phyloP scores from a whole-genome alignment of 441 rosid genomes.

The Gossypium lobatum region DNA sequence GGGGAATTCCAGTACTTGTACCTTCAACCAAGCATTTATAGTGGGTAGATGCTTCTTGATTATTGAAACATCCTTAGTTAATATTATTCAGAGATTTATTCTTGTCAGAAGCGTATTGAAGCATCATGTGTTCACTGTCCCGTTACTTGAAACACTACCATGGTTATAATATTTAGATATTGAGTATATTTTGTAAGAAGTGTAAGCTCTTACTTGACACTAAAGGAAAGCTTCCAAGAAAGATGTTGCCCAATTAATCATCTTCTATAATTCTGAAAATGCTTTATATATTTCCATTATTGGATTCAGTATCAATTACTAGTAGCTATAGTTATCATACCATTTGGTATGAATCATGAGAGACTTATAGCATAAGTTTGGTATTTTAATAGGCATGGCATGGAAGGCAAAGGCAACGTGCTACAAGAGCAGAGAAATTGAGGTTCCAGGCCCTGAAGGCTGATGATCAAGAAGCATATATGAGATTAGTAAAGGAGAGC shows the following conservation, averaged over 20 bases:
- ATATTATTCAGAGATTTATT: not conserved
- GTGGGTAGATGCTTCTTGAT: not conserved
- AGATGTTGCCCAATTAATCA: not conserved
- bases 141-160: not conserved
- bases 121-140: not conserved
- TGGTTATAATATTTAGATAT: not conserved
- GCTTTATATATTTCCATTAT: not conserved
- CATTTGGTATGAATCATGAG: not conserved
- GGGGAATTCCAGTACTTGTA: slow-evolving; percentile 1
- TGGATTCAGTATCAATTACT: not conserved
- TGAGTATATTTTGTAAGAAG: not conserved
- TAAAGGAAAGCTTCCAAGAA: not conserved
- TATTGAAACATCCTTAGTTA: not conserved
- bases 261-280: slow-evolving; percentile 11
- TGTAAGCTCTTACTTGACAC: not conserved
- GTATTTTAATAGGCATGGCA: slow-evolving; percentile 80
- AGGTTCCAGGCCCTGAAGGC: slow-evolving; percentile 95
- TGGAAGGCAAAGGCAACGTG: slow-evolving; percentile 99
- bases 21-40: slow-evolving; percentile 2
- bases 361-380: slow-evolving; percentile 10
- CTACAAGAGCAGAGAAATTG: slow-evolving; percentile 93
- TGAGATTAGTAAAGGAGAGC: slow-evolving; percentile 97
- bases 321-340: not conserved
- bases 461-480: slow-evolving; percentile 97
- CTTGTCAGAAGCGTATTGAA: not conserved